A percentile compares a stretch with the other conserved stretches of the same genome.
Conservation (phyloP, 352 stramenopile genomes). For the Pythium rishiriense region DNA sequence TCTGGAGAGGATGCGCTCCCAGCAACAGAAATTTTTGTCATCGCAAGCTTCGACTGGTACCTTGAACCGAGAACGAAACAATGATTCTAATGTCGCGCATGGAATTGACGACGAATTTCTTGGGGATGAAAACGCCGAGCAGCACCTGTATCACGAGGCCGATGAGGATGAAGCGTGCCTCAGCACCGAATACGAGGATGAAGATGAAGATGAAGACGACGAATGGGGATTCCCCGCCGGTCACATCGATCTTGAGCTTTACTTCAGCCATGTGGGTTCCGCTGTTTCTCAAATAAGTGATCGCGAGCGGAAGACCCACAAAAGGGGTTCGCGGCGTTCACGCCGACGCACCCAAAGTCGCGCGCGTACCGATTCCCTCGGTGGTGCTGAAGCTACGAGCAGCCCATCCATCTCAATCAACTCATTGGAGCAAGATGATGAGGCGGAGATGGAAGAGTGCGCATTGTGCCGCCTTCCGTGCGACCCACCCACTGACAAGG, state of each 20-base stretch:
- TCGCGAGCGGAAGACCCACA: constrained; percentile 33
- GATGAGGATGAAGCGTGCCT: constrained; percentile 33
- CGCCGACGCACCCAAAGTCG: constrained; percentile 33
- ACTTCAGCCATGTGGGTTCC: constrained; percentile 65
- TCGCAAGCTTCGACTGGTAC: constrained; percentile 32
- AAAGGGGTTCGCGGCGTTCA: constrained; percentile 30
- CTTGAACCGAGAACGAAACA: constrained; percentile 12
- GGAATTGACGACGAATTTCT: constrained; percentile 41
- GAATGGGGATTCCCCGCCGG: constrained; percentile 83
- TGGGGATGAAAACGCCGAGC: constrained; percentile 20
- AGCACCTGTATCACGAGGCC: no score
- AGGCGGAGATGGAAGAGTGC: constrained; percentile 46
- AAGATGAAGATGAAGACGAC: constrained; percentile 66
- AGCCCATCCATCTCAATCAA: constrained; percentile 20
- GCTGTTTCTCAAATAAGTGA: constrained; percentile 57
- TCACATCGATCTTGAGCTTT: constrained; percentile 63
- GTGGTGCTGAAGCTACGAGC: constrained; percentile 2
- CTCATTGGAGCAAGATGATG: constrained; percentile 30
- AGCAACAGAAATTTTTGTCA: constrained; percentile 75
- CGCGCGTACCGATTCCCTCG: constrained; percentile 19
- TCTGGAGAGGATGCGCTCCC: constrained; percentile 64
- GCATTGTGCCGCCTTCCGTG: constrained; percentile 66
- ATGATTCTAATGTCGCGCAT: no score
- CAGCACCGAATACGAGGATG: constrained; percentile 50
- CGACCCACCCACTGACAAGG: constrained; percentile 31